Evolutionary conservation across 768 basidiomycete genomes (phyloP), one percentile per base, ranked within the genome.

Genomic region (Mycena venus): DNA sequence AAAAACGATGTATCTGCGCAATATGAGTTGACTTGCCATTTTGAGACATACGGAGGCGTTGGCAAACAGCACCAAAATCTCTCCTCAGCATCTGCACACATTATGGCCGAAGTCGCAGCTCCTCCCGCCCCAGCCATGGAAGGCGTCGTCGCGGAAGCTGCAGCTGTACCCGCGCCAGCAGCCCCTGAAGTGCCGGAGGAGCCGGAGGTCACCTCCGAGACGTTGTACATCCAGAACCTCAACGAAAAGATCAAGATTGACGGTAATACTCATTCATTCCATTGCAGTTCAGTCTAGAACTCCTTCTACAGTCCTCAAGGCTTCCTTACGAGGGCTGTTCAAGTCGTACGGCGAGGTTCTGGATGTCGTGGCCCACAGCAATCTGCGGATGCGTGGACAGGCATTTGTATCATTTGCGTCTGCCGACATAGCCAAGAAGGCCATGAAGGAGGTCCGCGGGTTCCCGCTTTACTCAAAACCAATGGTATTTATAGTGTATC

Each of bases 381-480:
- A 98, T 86, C 85, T 99, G 73, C 92, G 98, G 44, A 99, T 99
- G 98, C 90, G 98, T 44, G 98, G 98, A 19, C 98, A 99, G 85
- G 98, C 98, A 4, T 99, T 99, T 81, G 96, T 99, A 42, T 96
- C 95, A 42, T 98, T 99, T 83, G 89, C 89, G 69, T 92, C 92
- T 38, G 87, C 92, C 64, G 96, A 99, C 70, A 90, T 90, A 70
- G 98, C 98, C 40, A 88, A 89, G 79, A 94, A 93, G 83, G 98
- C 98, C 9, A 88, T 95, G 90, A 96, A 91, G 86, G 98, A 99
- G 83, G 96, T 99, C 47, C 90, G 92, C 73, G 91, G 96, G 42
- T 99, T 99, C 82, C 98, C 98, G 19, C 82, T 99, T 59, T 99
- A 99, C 79, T 95, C 95, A 5, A 98, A 98, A 82, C 96, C 98